These are phyloP conservation scores for Anethum foeniculum DNA, from an alignment of 140 eudicot species.

Conservation along the genomic window DNA sequence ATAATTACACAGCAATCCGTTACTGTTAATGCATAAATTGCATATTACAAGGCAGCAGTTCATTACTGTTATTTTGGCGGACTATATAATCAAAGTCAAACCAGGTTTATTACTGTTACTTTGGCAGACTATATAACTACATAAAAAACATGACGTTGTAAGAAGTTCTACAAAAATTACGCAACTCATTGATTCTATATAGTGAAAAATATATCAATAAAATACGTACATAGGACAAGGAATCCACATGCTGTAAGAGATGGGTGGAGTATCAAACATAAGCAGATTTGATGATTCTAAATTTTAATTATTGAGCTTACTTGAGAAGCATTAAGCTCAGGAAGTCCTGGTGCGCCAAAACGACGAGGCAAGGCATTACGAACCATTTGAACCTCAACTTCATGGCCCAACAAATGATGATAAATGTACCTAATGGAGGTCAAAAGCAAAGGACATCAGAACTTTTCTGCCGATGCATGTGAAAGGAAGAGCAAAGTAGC, in stretches of 20 bases:
- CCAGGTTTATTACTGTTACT: background rate
- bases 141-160: background rate
- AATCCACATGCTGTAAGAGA: background rate
- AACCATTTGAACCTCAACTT: conserved; percentile 95
- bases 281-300: background rate
- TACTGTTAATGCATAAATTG: background rate
- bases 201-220: background rate
- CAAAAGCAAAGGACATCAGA: background rate
- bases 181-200: background rate
- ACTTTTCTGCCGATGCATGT: background rate
- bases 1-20: background rate
- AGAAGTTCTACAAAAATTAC: background rate
- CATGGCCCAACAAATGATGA: conserved; percentile 90
- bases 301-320: conserved; percentile 27
- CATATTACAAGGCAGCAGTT: background rate
- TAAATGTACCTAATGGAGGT: conserved; percentile 63
- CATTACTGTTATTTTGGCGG: background rate
- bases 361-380: conserved; percentile 91
- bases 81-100: background rate
- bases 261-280: background rate
- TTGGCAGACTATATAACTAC: background rate
- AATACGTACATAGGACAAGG: background rate
- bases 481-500: background rate
- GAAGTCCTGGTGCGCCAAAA: conserved; percentile 98
- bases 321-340: conserved; percentile 96